A percentile compares a stretch with the other conserved stretches of the same genome.
Conservation (phyloP, 2,329 filamentous ascomycete species). For the Macroventuria anomochaeta region DNA sequence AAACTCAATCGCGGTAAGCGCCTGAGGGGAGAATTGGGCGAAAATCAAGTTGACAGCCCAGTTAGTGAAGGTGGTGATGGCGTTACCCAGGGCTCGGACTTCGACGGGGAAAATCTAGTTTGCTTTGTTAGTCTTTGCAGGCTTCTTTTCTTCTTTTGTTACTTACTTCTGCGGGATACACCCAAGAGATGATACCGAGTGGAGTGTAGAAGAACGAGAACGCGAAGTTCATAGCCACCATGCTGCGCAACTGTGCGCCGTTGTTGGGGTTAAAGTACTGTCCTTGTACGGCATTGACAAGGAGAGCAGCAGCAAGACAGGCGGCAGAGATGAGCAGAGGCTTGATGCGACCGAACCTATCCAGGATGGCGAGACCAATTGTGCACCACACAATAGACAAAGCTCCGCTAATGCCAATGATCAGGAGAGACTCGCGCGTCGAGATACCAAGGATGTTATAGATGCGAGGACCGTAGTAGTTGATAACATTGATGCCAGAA, state of each 20-base stretch:
- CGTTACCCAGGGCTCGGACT: slow-evolving; percentile 52
- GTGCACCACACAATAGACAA: slow-evolving; percentile 58
- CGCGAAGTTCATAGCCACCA: slow-evolving; percentile 57
- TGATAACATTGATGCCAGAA: slow-evolving; percentile 54
- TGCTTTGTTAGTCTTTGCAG: not conserved
- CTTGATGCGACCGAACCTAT: slow-evolving; percentile 57
- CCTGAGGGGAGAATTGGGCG: slow-evolving; percentile 57
- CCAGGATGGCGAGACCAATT: slow-evolving; percentile 53
- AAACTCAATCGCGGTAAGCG: slow-evolving; percentile 44
- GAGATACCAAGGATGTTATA: slow-evolving; percentile 55
- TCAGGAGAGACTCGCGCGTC: slow-evolving; percentile 56
- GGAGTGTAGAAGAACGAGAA: slow-evolving; percentile 56
- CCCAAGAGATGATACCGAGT: slow-evolving; percentile 56
- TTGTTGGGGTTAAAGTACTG: slow-evolving; percentile 48
- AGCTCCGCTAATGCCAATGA: slow-evolving; percentile 59
- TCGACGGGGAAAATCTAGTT: slow-evolving; percentile 53
- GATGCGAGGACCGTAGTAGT: slow-evolving; percentile 53
- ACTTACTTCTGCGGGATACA: slow-evolving; percentile 52
- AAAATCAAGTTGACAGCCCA: slow-evolving; percentile 58
- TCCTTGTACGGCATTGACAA: slow-evolving; percentile 51
- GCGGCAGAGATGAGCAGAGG: slow-evolving; percentile 55
- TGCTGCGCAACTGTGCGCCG: slow-evolving; percentile 50
- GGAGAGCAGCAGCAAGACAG: slow-evolving; percentile 46
- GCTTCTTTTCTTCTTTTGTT: not conserved
- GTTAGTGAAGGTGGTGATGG: slow-evolving; percentile 55